phyloP scores from a whole-genome alignment of 2,329 filamentous ascomycete genomes.

The Parafenestella ontariensis region DNA sequence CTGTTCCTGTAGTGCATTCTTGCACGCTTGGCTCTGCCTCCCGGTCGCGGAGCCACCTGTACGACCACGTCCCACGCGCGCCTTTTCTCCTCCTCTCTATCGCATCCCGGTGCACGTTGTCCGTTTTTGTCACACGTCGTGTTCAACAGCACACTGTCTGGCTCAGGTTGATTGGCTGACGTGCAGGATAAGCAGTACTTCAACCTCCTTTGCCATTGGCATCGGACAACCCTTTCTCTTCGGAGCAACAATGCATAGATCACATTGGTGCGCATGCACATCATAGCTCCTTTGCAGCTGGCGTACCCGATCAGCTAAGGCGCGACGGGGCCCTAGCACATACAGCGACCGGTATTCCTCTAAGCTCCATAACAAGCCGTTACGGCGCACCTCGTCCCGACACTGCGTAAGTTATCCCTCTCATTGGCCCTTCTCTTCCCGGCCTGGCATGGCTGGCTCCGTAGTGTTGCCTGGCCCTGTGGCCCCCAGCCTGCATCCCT shows the following conservation, averaged over 20 bases:
- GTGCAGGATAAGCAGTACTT: conserved; percentile 52
- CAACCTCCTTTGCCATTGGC: conserved; percentile 51
- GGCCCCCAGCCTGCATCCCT: conserved; percentile 43
- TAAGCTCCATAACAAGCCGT: conserved; percentile 57
- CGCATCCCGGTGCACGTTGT: conserved; percentile 45
- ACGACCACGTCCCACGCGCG: conserved; percentile 43
- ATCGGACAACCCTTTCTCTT: conserved; percentile 52
- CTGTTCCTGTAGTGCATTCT: conserved; percentile 45
- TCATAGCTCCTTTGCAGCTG: conserved; percentile 52
- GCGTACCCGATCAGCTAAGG: conserved; percentile 57
- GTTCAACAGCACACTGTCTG: conserved; percentile 39
- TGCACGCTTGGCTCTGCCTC: conserved; percentile 39
- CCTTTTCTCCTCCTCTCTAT: conserved; percentile 27
- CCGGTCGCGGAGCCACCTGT: conserved; percentile 47
- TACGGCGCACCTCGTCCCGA: conserved; percentile 62
- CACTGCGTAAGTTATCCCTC: conserved; percentile 60
- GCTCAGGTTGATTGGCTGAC: conserved; percentile 51
- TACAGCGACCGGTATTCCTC: conserved; percentile 54
- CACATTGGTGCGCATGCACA: conserved; percentile 55
- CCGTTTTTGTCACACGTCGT: conserved; percentile 47
- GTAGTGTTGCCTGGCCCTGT: conserved; percentile 48
- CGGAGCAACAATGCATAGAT: conserved; percentile 56
- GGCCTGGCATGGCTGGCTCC: conserved; percentile 41
- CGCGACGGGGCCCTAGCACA: conserved; percentile 59
- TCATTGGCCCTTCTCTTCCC: conserved; percentile 49